Evolutionary conservation across 2,329 filamentous ascomycete species (phyloP).

Genomic region (Pleomassaria siparia): DNA sequence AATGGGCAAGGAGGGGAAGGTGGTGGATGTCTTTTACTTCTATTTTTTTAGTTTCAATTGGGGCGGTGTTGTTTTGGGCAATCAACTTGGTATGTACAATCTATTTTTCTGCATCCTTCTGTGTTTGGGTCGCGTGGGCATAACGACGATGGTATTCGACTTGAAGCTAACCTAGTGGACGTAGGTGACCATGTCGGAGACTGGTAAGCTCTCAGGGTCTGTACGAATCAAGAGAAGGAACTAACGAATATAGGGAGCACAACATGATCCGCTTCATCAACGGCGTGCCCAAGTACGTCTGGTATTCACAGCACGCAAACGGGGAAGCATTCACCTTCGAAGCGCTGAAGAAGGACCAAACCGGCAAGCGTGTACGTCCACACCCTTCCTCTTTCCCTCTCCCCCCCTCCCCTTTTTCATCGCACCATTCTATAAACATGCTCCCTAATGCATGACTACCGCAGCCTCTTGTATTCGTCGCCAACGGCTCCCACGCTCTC

Average conservation of each 20-base stretch:
- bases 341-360: conserved; percentile 53
- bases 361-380: conserved; percentile 44
- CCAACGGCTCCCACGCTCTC: conserved; percentile 63
- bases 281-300: conserved; percentile 56
- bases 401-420: no score
- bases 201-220: conserved; percentile 45
- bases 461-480: conserved; percentile 52
- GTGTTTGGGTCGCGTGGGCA: not conserved
- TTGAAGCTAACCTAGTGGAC: not conserved
- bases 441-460: not conserved
- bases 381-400: not conserved
- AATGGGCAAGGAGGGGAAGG: conserved; percentile 28
- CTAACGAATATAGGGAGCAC: conserved; percentile 54
- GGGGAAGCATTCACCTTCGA: conserved; percentile 63
- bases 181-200: conserved; percentile 61
- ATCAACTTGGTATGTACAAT: conserved; percentile 27
- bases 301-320: conserved; percentile 61
- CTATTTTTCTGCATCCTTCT: not conserved
- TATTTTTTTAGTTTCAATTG: conserved; percentile 60
- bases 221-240: no score
- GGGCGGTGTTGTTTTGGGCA: conserved; percentile 51
- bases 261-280: conserved; percentile 65
- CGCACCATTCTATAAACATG: not conserved
- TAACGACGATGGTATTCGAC: not conserved
- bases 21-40: conserved; percentile 61